Base-by-base conservation (phyloP, 2,329 filamentous ascomycete species). In the Chaetomiaceae sp. region DNA sequence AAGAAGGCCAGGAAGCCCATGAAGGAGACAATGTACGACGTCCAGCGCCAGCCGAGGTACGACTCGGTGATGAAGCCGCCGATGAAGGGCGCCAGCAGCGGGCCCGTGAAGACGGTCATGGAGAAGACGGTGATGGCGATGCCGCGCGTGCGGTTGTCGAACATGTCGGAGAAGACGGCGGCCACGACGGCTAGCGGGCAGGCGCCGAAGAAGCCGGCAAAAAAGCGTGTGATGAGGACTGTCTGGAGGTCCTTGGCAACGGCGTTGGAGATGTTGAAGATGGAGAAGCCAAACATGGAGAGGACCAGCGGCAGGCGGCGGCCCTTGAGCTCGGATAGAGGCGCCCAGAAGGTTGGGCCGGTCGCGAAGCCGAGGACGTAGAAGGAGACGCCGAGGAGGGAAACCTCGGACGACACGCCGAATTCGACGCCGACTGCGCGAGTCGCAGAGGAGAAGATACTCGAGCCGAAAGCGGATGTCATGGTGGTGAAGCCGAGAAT, bases 401-500 rank as follows among this genome's bases (percentile, higher is more conserved):
- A 80, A 38, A 89, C 81, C 62, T 86, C 80, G 5, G 67, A 65
- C 14, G 78, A 79, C 29, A 90, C 85, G 55, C 74, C 60, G 61
- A 83, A 91, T 61, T 83, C 68, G 2, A 55, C 51, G 4, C 81
- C 78, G 10, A 90, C 75, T 16, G 73, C 65, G 7, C 61, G 59
- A 1, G 83, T 89, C 5, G 85, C 85, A 21, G 83, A 73, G 1
- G 85, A 89, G 71, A 89, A 90, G 64, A 90, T 83, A 68, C 81
- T 85, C n/a, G 82, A 86, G 0, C 85, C 82, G 64, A 91, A 91
- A 4, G 87, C 80, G 0, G 86, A 74, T 2, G 81, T 80, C 62
- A 90, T 74, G 16, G 87, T 90, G 13, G 86, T 89, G 63, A 84
- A 90, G 14, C 84, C 87, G 37, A 91, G 73, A 62, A 90, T 84